Evolutionary conservation across 441 rosid species (phyloP).

Genomic region (Iberis amara): DNA sequence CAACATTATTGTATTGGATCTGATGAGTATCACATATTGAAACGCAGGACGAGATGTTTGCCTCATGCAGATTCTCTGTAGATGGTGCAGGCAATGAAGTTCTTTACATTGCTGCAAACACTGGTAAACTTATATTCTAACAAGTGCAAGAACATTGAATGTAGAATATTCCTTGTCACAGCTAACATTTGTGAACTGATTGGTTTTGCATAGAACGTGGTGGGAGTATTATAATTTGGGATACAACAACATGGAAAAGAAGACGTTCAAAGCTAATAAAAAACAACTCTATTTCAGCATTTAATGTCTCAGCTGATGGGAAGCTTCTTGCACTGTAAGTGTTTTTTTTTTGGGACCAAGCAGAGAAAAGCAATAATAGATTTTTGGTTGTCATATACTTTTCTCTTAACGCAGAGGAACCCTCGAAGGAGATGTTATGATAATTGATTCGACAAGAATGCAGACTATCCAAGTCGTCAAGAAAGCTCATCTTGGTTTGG

Average conservation of each 20-base stretch:
- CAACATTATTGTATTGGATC: conserved; percentile 9
- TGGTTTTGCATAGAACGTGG: conserved; percentile 48
- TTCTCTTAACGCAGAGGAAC: conserved; percentile 53
- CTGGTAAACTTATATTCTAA: conserved; percentile 41
- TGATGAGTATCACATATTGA: conserved; percentile 21
- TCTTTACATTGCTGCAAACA: conserved; percentile 68
- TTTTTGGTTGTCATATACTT: conserved; percentile 2
- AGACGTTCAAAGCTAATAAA: conserved; percentile 46
- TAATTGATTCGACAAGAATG: conserved; percentile 49
- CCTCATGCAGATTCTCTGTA: conserved; percentile 70
- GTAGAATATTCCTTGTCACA: background rate
- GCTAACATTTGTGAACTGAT: conserved; percentile 12
- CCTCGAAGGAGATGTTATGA: conserved; percentile 54
- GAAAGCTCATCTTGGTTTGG: conserved; percentile 84
- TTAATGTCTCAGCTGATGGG: conserved; percentile 81
- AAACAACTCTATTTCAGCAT: conserved; percentile 55
- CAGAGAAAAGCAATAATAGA: background rate
- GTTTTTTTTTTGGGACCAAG: background rate
- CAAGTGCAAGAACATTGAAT: background rate
- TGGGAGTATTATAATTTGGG: conserved; percentile 65
- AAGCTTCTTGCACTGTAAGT: conserved; percentile 73
- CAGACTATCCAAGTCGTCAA: conserved; percentile 38
- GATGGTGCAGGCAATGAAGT: conserved; percentile 40
- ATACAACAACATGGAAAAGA: conserved; percentile 65
- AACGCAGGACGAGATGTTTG: conserved; percentile 77